phyloP scores from a whole-genome alignment of 1,284 basidiomycete genomes.

The Pseudozyma hubeiensis region DNA sequence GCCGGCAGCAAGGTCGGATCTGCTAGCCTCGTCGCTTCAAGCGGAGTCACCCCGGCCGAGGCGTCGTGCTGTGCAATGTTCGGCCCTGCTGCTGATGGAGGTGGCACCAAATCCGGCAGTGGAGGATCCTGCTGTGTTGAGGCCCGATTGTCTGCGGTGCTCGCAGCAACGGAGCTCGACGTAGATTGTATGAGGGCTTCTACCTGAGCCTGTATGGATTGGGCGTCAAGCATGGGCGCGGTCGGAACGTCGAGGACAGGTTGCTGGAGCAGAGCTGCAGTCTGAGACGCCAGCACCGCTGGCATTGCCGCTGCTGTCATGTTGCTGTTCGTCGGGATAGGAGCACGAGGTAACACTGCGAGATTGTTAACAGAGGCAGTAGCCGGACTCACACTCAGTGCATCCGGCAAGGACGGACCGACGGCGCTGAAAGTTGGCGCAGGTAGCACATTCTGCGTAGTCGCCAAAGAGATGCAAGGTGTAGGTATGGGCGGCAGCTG shows the following conservation, averaged over 20 bases:
- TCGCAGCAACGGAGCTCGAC: conserved; percentile 25
- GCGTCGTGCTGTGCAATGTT: not conserved
- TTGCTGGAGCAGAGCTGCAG: conserved; percentile 2
- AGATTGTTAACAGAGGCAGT: conserved; percentile 3
- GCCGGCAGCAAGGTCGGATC: not conserved
- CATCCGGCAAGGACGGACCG: not conserved
- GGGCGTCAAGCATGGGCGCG: conserved; percentile 30
- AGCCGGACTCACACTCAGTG: conserved; percentile 1
- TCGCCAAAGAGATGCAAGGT: conserved; percentile 2
- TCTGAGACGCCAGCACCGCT: not conserved
- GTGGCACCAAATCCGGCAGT: not conserved
- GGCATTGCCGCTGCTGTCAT: not conserved
- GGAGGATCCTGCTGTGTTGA: not conserved
- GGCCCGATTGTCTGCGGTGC: not conserved
- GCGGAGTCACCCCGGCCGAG: not conserved
- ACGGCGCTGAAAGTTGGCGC: not conserved
- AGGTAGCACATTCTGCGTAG: conserved; percentile 13
- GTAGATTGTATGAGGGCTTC: conserved; percentile 43
- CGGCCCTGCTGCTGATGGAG: conserved; percentile 1
- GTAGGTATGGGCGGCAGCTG: conserved; percentile 17
- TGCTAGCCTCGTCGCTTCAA: not conserved
- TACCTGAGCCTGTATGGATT: conserved; percentile 42
- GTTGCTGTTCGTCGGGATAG: not conserved
- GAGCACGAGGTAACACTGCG: not conserved
- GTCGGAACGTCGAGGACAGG: not conserved